Conservation (phyloP, 2,329 filamentous ascomycete species). For the Verruconis gallopava region DNA sequence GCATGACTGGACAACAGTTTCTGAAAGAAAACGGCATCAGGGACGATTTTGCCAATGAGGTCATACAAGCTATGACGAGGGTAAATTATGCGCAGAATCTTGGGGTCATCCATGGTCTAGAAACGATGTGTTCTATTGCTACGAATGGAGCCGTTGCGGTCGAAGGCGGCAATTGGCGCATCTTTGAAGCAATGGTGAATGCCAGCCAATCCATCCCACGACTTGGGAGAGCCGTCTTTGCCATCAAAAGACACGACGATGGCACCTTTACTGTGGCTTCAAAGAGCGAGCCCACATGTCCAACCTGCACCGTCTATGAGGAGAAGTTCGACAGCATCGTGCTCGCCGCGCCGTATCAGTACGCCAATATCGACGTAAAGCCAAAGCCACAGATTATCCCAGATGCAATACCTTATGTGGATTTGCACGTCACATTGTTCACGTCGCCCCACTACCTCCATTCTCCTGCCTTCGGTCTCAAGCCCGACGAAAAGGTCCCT, state of each 20-base stretch:
- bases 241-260: conserved; percentile 33
- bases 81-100: conserved; percentile 94
- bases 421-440: conserved; percentile 81
- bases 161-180: conserved; percentile 81
- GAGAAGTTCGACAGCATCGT: conserved; percentile 62
- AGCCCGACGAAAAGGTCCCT: conserved; percentile 46
- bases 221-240: conserved; percentile 55
- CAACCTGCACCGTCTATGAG: conserved; percentile 9
- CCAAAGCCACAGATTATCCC: conserved; percentile 39
- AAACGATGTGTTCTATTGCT: conserved; percentile 85
- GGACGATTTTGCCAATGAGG: conserved; percentile 56
- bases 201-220: conserved; percentile 47
- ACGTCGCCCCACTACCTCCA: conserved; percentile 63
- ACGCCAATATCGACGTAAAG: conserved; percentile 49
- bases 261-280: conserved; percentile 33
- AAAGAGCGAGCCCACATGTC: conserved; percentile 15
- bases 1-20: conserved; percentile 60
- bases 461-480: conserved; percentile 57
- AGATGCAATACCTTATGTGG: conserved; percentile 72
- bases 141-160: conserved; percentile 72
- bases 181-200: conserved; percentile 72
- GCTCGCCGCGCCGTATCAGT: conserved; percentile 74
- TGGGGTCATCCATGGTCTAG: conserved; percentile 72
- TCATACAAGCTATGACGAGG: conserved; percentile 80
- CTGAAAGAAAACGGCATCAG: conserved; percentile 56